Conservation (phyloP, 2,329 filamentous ascomycete species). For the Alternaria gansuensis region DNA sequence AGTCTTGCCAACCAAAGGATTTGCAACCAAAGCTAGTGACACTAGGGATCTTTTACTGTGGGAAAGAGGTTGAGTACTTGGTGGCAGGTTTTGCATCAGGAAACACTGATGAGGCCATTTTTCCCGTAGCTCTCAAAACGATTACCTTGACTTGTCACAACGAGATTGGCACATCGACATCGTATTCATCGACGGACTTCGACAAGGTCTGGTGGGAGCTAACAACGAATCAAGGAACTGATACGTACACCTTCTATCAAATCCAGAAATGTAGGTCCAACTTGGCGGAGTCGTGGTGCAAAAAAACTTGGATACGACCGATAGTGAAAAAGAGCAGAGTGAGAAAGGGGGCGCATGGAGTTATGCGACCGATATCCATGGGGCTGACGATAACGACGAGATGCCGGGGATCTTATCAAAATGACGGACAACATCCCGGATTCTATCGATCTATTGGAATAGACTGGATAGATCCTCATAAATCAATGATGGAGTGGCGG, state of each 20-base stretch:
- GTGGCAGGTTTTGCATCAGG: conserved; percentile 7
- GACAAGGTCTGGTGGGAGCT: conserved; percentile 21
- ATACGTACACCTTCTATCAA: conserved; percentile 24
- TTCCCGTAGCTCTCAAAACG: conserved; percentile 10
- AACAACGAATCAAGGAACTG: conserved; percentile 8
- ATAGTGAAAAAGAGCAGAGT: neutral
- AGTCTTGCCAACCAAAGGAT: conserved; percentile 10
- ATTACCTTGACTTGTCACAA: conserved; percentile 28
- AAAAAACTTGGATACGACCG: neutral
- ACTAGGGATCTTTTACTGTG: conserved; percentile 29
- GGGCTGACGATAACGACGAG: neutral
- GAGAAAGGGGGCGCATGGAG: neutral
- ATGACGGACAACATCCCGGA: neutral
- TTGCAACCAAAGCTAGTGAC: conserved; percentile 28
- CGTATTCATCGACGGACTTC: conserved; percentile 17
- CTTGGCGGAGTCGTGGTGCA: conserved; percentile 14
- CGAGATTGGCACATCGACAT: conserved; percentile 17
- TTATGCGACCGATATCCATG: conserved; percentile 7
- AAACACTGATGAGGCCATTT: no score
- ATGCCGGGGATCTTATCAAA: neutral
- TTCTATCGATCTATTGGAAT: neutral
- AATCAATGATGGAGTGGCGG: neutral
- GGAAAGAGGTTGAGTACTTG: conserved; percentile 23
- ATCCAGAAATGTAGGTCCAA: conserved; percentile 9
- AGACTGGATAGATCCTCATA: neutral